These are phyloP conservation scores for Uronychia binucleata DNA, from an alignment of 73 alveolate species.

Conservation along the genomic window DNA sequence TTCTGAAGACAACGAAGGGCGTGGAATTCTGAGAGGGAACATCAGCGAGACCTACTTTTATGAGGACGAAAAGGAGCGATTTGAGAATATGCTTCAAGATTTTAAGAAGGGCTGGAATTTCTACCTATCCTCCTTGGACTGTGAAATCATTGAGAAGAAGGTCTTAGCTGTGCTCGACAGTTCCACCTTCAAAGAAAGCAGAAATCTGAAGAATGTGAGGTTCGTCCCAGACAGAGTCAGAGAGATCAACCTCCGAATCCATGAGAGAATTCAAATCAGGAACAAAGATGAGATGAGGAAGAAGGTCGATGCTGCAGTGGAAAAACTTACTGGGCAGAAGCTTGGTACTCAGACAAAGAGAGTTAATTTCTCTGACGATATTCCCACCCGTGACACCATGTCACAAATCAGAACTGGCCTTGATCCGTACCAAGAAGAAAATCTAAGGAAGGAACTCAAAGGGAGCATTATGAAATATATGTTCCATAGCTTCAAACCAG, in stretches of 20 bases:
- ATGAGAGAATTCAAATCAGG: conserved; percentile 19
- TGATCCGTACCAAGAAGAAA: neutral
- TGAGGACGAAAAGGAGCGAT: conserved; percentile 31
- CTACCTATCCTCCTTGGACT: conserved; percentile 30
- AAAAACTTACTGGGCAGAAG: neutral
- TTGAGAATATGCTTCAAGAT: conserved; percentile 1
- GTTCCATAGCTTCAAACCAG: neutral
- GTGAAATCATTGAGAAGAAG: conserved; percentile 28
- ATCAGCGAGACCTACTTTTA: neutral
- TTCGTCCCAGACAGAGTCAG: conserved; percentile 44
- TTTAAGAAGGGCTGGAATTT: conserved; percentile 54
- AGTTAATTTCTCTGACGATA: neutral
- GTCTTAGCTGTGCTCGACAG: conserved; percentile 7
- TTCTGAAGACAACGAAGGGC: conserved; percentile 5
- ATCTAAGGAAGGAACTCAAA: neutral
- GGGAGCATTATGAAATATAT: neutral
- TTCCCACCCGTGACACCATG: neutral
- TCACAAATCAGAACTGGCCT: neutral
- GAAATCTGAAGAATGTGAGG: conserved; percentile 10
- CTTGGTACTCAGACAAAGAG: neutral
- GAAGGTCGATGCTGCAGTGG: neutral
- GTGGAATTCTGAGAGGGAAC: conserved; percentile 24
- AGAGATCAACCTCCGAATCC: conserved; percentile 38
- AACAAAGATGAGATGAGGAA: neutral
- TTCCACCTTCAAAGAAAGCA: conserved; percentile 31